phyloP scores from a whole-genome alignment of 2,329 filamentous ascomycete species.

The Clarireedia homoeocarpa region DNA sequence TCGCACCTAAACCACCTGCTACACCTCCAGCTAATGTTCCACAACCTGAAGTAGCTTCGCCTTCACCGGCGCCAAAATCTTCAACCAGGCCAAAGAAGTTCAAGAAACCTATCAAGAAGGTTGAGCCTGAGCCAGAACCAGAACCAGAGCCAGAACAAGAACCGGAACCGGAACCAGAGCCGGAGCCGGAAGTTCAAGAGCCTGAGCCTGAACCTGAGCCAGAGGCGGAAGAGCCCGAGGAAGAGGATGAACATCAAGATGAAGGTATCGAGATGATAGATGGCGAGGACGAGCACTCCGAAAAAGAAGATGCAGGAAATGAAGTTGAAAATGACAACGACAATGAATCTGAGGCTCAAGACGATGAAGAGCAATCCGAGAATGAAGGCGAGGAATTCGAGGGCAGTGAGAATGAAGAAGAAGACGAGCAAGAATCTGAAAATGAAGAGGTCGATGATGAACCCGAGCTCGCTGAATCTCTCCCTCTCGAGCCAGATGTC shows the following conservation, averaged over 20 bases:
- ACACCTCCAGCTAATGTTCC: conserved; percentile 8
- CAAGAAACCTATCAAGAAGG: conserved; percentile 37
- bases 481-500: conserved; percentile 4
- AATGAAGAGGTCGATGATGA: not conserved
- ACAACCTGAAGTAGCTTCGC: conserved; percentile 7
- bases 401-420: not conserved
- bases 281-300: not conserved
- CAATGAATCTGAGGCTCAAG: not conserved
- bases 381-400: not conserved
- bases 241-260: conserved; percentile 4
- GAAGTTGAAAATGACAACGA: not conserved
- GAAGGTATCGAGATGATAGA: conserved; percentile 6
- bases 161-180: conserved; percentile 32
- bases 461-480: not conserved
- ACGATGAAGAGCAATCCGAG: not conserved
- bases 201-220: conserved; percentile 33
- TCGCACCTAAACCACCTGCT: conserved; percentile 8
- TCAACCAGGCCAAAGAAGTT: not conserved
- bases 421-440: not conserved
- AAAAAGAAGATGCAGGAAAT: not conserved
- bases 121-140: conserved; percentile 30
- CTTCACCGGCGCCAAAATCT: conserved; percentile 1
- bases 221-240: not conserved
- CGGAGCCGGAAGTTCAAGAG: conserved; percentile 45
- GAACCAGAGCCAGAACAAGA: conserved; percentile 23